phyloP scores from a whole-genome alignment of 2,329 filamentous ascomycete species.

The Talaromyces piceae region DNA sequence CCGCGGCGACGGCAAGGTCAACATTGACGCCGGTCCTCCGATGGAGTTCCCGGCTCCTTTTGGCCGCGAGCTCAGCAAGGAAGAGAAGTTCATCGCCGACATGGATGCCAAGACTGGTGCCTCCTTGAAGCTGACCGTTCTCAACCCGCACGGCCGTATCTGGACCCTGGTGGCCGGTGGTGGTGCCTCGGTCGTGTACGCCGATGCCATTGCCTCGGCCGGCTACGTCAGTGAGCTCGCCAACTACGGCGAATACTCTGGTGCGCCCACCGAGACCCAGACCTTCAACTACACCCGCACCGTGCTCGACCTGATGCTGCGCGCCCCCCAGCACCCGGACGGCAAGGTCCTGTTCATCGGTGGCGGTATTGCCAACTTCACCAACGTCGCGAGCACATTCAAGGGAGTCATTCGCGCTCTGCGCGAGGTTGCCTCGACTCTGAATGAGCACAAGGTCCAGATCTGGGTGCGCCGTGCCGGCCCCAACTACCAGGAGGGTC shows the following conservation, averaged over 20 bases:
- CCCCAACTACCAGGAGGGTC: constrained; percentile 98
- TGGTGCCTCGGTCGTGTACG: constrained; percentile 98
- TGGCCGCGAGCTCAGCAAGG: constrained; percentile 95
- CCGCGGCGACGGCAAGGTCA: constrained; percentile 66
- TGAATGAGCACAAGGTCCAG: constrained; percentile 94
- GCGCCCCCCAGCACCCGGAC: constrained; percentile 72
- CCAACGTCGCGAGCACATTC: constrained; percentile 98
- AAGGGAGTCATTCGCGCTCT: constrained; percentile 98
- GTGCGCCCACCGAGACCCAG: constrained; percentile 96
- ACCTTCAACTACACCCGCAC: constrained; percentile 99
- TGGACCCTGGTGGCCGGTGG: constrained; percentile 99
- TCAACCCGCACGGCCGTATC: constrained; percentile 84
- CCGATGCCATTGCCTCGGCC: constrained; percentile 93
- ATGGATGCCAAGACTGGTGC: constrained; percentile 99
- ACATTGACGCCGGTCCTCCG: constrained; percentile 89
- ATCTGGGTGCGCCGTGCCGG: constrained; percentile 91
- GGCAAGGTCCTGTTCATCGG: constrained; percentile 99
- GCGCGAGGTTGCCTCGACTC: constrained; percentile 74
- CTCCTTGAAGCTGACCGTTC: constrained; percentile 93
- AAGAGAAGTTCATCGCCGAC: constrained; percentile 98
- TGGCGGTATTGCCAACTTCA: constrained; percentile 99
- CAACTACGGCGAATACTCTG: constrained; percentile 99
- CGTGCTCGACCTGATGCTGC: constrained; percentile 94
- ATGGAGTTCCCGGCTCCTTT: constrained; percentile 99
- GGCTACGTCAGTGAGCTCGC: constrained; percentile 94